These are phyloP conservation scores for Pleodorina starrii DNA, from an alignment of 139 green algal genomes.

Conservation along the genomic window DNA sequence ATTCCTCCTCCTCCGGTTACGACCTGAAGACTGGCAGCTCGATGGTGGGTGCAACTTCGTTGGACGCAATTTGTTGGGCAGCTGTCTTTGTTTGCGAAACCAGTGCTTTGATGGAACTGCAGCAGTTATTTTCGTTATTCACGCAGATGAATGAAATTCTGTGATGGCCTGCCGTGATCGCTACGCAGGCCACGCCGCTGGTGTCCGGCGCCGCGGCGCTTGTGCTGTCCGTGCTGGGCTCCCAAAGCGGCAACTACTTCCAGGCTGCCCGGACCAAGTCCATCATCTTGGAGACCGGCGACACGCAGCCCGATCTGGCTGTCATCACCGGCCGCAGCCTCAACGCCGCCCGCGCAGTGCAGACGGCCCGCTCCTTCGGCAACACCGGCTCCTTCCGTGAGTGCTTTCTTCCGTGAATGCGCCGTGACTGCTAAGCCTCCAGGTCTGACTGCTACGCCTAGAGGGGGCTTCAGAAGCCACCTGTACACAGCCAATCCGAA, in stretches of 20 bases:
- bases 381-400: background rate
- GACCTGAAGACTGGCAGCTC: constrained; percentile 38
- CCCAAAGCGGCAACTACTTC: constrained; percentile 22
- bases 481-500: too few species aligned
- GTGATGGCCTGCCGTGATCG: too few species aligned
- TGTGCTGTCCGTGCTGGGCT: constrained; percentile 42
- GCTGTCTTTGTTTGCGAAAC: too few species aligned
- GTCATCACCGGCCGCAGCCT: background rate
- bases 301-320: background rate
- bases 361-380: background rate
- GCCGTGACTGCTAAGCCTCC: background rate
- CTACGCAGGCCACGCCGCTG: constrained; percentile 38
- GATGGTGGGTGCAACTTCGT: constrained; percentile 52
- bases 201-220: constrained; percentile 35
- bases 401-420: too few species aligned
- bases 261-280: background rate
- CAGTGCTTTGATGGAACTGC: too few species aligned
- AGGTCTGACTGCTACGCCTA: too few species aligned
- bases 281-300: constrained; percentile 6
- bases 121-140: too few species aligned
- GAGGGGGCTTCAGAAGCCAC: background rate
- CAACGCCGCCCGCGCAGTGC: constrained; percentile 19
- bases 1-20: too few species aligned
- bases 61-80: too few species aligned
- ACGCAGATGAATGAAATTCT: too few species aligned